These are phyloP conservation scores for Ceratocystis alfenasii DNA, from an alignment of 2,329 filamentous ascomycete species.

Conservation along the genomic window DNA sequence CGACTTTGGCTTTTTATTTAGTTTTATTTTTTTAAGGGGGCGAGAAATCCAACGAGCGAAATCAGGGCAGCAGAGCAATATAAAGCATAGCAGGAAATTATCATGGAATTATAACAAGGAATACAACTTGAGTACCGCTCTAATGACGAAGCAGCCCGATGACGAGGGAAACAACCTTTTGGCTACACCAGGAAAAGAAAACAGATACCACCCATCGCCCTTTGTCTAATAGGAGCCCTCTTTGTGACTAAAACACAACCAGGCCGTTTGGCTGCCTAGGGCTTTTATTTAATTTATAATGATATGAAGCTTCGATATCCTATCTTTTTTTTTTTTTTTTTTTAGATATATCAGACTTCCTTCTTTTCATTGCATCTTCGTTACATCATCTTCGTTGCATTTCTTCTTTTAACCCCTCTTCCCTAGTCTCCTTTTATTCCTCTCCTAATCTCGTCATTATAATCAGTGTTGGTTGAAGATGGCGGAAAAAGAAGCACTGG, in stretches of 20 bases:
- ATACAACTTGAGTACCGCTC: too few relatives aligned
- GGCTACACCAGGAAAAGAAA: too few relatives aligned
- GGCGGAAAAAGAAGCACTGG: constrained; percentile 84
- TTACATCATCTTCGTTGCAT: neutral
- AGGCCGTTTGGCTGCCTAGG: constrained; percentile 14
- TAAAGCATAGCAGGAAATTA: too few relatives aligned
- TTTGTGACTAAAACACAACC: constrained; percentile 17
- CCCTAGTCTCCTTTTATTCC: constrained; percentile 1
- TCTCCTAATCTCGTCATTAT: neutral
- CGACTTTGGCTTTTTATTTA: neutral
- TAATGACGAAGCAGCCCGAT: too few relatives aligned
- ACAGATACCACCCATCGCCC: too few relatives aligned
- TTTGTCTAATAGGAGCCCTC: neutral
- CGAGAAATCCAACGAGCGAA: neutral
- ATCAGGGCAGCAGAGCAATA: too few relatives aligned
- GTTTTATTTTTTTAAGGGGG: neutral
- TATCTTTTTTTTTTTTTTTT: neutral
- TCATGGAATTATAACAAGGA: too few relatives aligned
- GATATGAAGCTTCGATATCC: neutral
- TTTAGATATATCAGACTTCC: neutral
- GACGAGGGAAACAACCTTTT: too few relatives aligned
- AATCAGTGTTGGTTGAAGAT: constrained; percentile 39
- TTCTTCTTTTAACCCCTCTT: neutral
- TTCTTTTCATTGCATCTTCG: neutral
- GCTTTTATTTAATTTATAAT: neutral